These are phyloP conservation scores for Suillus ampliporus DNA, from an alignment of 768 basidiomycete genomes.

Conservation along the genomic window DNA sequence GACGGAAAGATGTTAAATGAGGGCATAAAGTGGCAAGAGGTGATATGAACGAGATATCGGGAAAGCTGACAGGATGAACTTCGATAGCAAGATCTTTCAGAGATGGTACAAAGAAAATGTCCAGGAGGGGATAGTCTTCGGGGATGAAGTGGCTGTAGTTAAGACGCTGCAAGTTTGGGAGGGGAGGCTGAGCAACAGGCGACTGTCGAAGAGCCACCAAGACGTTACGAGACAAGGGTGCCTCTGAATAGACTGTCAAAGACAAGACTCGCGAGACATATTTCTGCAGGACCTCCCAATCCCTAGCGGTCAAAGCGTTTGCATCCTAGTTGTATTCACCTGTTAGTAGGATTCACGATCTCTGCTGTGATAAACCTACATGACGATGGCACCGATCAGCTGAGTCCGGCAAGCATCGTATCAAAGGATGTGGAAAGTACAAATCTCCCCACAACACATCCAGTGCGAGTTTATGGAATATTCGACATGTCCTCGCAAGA, in stretches of 20 bases:
- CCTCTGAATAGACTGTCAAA: neutral
- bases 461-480: neutral
- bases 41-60: neutral
- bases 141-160: neutral
- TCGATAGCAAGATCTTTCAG: neutral
- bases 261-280: neutral
- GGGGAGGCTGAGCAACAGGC: neutral
- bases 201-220: constrained; percentile 3
- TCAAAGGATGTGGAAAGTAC: neutral
- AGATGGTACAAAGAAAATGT: neutral
- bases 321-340: neutral
- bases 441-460: neutral
- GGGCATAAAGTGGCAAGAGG: neutral
- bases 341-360: neutral
- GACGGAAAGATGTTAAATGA: neutral
- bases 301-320: neutral
- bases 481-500: neutral
- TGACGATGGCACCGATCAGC: neutral
- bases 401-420: neutral
- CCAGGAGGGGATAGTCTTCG: neutral
- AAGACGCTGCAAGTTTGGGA: constrained; percentile 2
- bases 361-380: neutral
- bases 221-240: neutral
- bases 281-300: neutral
- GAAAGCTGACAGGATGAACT: neutral